Conservation (phyloP, 805 yeast genomes). For the Ogataea neopini region DNA sequence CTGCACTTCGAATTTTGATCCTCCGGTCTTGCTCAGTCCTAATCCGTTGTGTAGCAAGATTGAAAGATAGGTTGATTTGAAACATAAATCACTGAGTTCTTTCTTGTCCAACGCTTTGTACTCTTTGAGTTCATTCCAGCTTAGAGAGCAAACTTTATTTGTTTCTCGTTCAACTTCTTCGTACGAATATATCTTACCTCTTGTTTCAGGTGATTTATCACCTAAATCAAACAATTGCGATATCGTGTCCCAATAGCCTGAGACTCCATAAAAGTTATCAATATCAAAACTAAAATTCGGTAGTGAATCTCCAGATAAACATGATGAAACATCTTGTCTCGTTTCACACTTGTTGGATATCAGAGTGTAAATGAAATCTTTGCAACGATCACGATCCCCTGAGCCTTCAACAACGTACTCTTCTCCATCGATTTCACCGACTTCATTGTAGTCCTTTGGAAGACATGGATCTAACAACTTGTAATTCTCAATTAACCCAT, state of each 20-base stretch:
- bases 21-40: conserved; percentile 56
- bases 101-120: conserved; percentile 39
- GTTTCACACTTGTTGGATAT: conserved; percentile 31
- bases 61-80: conserved; percentile 60
- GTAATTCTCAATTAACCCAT: conserved; percentile 14
- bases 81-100: conserved; percentile 56
- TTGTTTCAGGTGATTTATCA: conserved; percentile 3
- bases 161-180: conserved; percentile 45
- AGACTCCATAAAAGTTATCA: conserved; percentile 61
- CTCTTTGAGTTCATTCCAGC: conserved; percentile 32
- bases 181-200: conserved; percentile 46
- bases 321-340: conserved; percentile 40
- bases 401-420: conserved; percentile 44
- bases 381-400: conserved; percentile 52
- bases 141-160: conserved; percentile 46
- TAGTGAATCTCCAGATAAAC: conserved; percentile 51
- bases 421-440: conserved; percentile 13
- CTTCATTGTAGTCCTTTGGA: conserved; percentile 44
- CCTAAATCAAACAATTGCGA: conserved; percentile 44
- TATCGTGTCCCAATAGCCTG: conserved; percentile 67
- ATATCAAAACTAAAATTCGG: conserved; percentile 60
- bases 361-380: conserved; percentile 47
- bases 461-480: conserved; percentile 54
- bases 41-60: conserved; percentile 59
- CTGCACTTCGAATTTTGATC: conserved; percentile 42